These are phyloP conservation scores for Tylopilus cervinicoccineus DNA, from an alignment of 768 basidiomycete species.

Conservation along the genomic window DNA sequence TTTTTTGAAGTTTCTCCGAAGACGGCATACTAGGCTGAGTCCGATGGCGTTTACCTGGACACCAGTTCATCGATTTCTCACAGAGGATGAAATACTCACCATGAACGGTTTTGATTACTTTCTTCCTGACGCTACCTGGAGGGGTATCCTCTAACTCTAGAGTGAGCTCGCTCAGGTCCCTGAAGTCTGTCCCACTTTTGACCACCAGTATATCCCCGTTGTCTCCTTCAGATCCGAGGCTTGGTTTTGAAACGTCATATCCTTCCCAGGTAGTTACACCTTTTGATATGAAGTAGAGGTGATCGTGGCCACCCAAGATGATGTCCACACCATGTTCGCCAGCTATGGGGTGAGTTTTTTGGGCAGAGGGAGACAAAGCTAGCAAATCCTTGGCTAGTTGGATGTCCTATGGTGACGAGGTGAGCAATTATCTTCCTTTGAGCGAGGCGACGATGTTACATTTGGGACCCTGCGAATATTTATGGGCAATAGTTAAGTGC, in stretches of 20 bases:
- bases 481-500: conserved; percentile 1
- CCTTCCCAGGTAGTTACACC: conserved; percentile 66
- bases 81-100: conserved; percentile 37
- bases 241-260: conserved; percentile 47
- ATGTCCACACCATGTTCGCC: conserved; percentile 75
- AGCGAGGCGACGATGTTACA: conserved; percentile 13
- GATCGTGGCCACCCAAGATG: conserved; percentile 87
- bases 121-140: conserved; percentile 57
- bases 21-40: conserved; percentile 57
- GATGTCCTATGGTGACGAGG: conserved; percentile 51
- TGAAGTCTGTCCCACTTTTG: conserved; percentile 89
- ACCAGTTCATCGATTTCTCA: background rate
- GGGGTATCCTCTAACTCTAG: conserved; percentile 61
- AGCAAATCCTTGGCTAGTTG: conserved; percentile 60
- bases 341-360: conserved; percentile 39
- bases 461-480: conserved; percentile 26
- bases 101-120: conserved; percentile 56
- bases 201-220: conserved; percentile 66
- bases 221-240: conserved; percentile 70
- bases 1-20: conserved; percentile 48
- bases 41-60: conserved; percentile 60
- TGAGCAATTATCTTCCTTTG: conserved; percentile 9
- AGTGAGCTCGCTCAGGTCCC: conserved; percentile 74
- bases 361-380: conserved; percentile 55
- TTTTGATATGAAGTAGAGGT: conserved; percentile 69